Conservation (phyloP, 148 eudicot species). For the Camellia granthamiana region DNA sequence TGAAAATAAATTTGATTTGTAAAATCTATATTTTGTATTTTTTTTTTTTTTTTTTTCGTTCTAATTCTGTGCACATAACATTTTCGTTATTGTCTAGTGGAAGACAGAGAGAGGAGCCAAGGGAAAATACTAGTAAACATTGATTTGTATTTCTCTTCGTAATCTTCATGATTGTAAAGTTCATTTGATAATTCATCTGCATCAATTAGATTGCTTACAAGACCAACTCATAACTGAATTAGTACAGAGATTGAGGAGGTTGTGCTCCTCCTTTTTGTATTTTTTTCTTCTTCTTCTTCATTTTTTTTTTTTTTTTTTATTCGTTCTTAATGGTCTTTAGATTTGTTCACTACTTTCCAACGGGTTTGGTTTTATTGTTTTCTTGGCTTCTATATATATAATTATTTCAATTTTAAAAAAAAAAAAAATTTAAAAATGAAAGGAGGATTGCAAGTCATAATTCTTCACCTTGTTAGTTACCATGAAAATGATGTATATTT, state of each 20-base stretch:
- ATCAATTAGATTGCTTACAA: not conserved
- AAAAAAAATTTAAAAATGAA: not conserved
- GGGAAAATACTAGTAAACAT: slow-evolving; percentile 4
- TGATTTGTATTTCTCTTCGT: slow-evolving; percentile 1
- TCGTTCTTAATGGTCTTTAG: not conserved
- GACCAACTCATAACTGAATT: not conserved
- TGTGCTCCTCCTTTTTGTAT: not conserved
- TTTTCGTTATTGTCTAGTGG: not conserved
- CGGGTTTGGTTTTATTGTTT: not conserved
- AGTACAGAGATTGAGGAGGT: not conserved
- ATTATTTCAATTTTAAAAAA: not conserved
- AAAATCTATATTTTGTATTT: too few species aligned
- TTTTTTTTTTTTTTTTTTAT: not conserved
- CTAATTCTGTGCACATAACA: too few species aligned
- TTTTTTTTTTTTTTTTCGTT: too few species aligned
- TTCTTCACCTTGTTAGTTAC: not conserved
- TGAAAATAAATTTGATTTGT: too few species aligned
- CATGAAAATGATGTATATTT: too few species aligned
- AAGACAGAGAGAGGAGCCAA: slow-evolving; percentile 5
- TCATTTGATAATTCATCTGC: not conserved
- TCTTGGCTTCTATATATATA: slow-evolving; percentile 8
- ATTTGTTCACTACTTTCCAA: not conserved
- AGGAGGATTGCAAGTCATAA: not conserved
- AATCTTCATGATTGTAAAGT: slow-evolving; percentile 14
- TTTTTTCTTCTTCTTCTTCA: not conserved